Percentiles rank a stretch among this genome's conserved stretches.
phyloP scores from a whole-genome alignment of 2,329 filamentous ascomycete species.

The Fusarium decemcellulare region DNA sequence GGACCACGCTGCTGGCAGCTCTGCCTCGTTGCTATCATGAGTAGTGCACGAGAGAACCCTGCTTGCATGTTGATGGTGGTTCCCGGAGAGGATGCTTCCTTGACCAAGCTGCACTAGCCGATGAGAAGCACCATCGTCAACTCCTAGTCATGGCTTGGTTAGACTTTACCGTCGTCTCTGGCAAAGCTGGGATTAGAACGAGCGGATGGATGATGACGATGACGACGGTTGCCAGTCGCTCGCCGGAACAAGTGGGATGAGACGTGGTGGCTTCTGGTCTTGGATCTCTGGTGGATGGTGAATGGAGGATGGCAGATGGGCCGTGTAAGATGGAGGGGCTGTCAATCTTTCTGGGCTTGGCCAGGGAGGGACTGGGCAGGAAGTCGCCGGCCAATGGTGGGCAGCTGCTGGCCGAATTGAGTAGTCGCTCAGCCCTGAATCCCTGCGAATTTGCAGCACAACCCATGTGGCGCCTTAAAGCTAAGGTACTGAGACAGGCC shows the following conservation, averaged over 20 bases:
- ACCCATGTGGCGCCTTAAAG: conserved; percentile 23
- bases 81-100: not conserved
- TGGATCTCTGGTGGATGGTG: conserved; percentile 13
- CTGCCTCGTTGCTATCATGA: not conserved
- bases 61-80: too few species aligned
- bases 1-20: not conserved
- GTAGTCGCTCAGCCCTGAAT: conserved; percentile 42
- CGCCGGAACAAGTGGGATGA: conserved; percentile 7
- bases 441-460: conserved; percentile 34
- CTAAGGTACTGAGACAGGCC: too few species aligned
- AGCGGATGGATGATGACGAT: conserved; percentile 18
- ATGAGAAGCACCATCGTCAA: not conserved
- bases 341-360: conserved; percentile 37
- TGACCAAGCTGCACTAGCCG: not conserved
- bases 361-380: conserved; percentile 40
- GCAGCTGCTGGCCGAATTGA: conserved; percentile 44
- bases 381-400: conserved; percentile 42
- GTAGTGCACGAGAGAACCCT: too few species aligned
- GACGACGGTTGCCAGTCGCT: conserved; percentile 14
- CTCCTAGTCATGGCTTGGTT: not conserved
- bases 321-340: conserved; percentile 29
- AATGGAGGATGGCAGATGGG: conserved; percentile 3
- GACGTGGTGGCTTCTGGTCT: conserved; percentile 24
- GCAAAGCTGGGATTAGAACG: not conserved
- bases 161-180: not conserved